A percentile compares a stretch with the other conserved stretches of the same genome.
phyloP scores from a whole-genome alignment of 179 eudicot species.

The Drosera spatulata region DNA sequence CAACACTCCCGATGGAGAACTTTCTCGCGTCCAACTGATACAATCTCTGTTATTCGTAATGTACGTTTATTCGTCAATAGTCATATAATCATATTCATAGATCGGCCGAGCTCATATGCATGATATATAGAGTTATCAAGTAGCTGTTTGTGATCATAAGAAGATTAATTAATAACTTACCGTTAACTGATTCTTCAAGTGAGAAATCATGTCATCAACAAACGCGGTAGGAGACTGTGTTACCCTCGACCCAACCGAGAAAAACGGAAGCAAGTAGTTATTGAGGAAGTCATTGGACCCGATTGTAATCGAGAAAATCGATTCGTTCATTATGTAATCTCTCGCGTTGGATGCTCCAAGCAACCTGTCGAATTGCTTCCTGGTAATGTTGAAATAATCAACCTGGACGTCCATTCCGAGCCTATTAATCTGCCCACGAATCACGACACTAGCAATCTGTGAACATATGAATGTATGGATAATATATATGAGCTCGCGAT shows the following conservation, averaged over 20 bases:
- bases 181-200: slow-evolving; percentile 63
- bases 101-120: background rate
- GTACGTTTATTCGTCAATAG: too few relatives aligned
- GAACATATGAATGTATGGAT: too few relatives aligned
- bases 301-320: slow-evolving; percentile 76
- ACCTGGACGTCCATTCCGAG: slow-evolving; percentile 94
- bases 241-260: slow-evolving; percentile 78
- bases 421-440: slow-evolving; percentile 61
- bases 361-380: slow-evolving; percentile 61
- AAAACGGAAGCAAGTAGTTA: slow-evolving; percentile 77
- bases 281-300: slow-evolving; percentile 96
- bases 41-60: slow-evolving; percentile 44
- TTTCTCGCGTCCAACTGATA: slow-evolving; percentile 78
- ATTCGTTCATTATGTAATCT: slow-evolving; percentile 44
- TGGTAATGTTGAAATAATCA: slow-evolving; percentile 77
- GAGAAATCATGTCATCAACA: slow-evolving; percentile 62
- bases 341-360: slow-evolving; percentile 65
- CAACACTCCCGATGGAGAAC: slow-evolving; percentile 75
- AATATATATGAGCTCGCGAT: too few relatives aligned
- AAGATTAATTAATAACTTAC: slow-evolving; percentile 16
- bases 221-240: slow-evolving; percentile 64
- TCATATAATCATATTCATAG: too few relatives aligned
- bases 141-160: too few relatives aligned
- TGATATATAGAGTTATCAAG: background rate
- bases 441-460: too few relatives aligned